phyloP scores from a whole-genome alignment of 805 yeast genomes.

The Starmerella bombicola region DNA sequence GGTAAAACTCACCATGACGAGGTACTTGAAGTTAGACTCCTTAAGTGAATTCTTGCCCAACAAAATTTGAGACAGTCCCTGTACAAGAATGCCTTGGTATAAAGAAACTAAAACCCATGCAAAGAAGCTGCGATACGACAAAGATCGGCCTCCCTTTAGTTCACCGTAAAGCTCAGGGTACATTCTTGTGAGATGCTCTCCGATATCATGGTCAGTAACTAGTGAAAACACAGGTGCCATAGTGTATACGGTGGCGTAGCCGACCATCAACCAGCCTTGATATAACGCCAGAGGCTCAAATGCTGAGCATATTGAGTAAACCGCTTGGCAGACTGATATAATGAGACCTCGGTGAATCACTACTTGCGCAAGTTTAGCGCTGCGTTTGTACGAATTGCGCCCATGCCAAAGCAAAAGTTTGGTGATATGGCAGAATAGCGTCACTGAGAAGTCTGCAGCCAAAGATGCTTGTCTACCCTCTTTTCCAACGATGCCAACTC shows the following conservation, averaged over 20 bases:
- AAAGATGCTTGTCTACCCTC: slow-evolving; percentile 96
- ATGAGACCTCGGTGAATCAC: slow-evolving; percentile 92
- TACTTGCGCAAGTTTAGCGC: slow-evolving; percentile 90
- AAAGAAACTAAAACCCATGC: slow-evolving; percentile 82
- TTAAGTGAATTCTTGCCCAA: slow-evolving; percentile 39
- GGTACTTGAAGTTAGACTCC: slow-evolving; percentile 41
- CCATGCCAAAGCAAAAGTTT: slow-evolving; percentile 94
- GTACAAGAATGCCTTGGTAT: slow-evolving; percentile 84
- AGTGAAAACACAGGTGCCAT: slow-evolving; percentile 96
- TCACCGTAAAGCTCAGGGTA: slow-evolving; percentile 95
- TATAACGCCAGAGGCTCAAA: slow-evolving; percentile 91
- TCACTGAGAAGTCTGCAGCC: slow-evolving; percentile 92
- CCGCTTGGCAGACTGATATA: slow-evolving; percentile 90
- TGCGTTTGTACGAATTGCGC: slow-evolving; percentile 87
- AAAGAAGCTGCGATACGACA: slow-evolving; percentile 77
- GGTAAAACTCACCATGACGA: slow-evolving; percentile 83
- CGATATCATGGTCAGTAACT: slow-evolving; percentile 83
- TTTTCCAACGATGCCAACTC: slow-evolving; percentile 97
- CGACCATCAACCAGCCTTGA: slow-evolving; percentile 97
- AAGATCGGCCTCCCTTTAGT: slow-evolving; percentile 71
- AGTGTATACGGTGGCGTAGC: slow-evolving; percentile 91
- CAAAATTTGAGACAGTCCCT: slow-evolving; percentile 65
- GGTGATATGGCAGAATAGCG: slow-evolving; percentile 80
- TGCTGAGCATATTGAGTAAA: slow-evolving; percentile 69
- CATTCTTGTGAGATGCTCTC: slow-evolving; percentile 71